Base-by-base conservation (phyloP, 768 basidiomycete species). In the Lactifluus piperatus region DNA sequence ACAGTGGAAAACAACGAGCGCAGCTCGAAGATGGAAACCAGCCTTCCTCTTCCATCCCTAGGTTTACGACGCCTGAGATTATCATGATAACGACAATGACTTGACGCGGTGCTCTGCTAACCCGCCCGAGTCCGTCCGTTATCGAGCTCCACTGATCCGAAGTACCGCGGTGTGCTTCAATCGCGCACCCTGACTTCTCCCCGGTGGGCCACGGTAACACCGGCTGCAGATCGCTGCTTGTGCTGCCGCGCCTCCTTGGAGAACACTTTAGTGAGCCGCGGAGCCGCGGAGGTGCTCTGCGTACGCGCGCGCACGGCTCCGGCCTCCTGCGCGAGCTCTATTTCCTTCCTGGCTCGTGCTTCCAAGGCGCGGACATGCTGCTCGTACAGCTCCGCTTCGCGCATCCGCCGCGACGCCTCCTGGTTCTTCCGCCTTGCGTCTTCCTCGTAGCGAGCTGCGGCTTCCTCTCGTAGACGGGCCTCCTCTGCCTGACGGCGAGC, bases 351-450 rank as follows among this genome's bases (percentile, higher is more conserved):
- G 18, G 54, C 14, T 6, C 54, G 54, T 4, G 59, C 44, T 13
- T 60, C 59, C 44, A 26, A 32, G 0, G 44, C 50, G 20, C 43
- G 54, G 29, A 51, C 29, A 3, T 56, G 54, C 43, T 56, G 59
- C 50, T 60, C 59, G n/a, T 50, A 55, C 3, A 26, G 50, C 44
- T 51, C 44, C 0, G 54, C 59, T 11, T 56, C 54, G 30, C 54
- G 59, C 6, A 60, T 51, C 18, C 59, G 59, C 44, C 59, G 59
- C 29, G 59, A 46, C 16, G 59, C 59, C 44, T 51, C 54, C 49
- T 56, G 54, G 20, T 56, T 51, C 29, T 60, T 60, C 34, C 54
- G 59, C 22, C 50, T 55, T 3, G 59, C 59, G 9, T 60, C n/a
- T 30, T 51, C 49, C 29, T 60, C 59, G 43, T 56, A 43, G 22